Percentiles rank a stretch among this genome's conserved stretches.
Evolutionary conservation across 2,329 filamentous ascomycete genomes (phyloP).

Genomic region (Botryosphaeria agaves): DNA sequence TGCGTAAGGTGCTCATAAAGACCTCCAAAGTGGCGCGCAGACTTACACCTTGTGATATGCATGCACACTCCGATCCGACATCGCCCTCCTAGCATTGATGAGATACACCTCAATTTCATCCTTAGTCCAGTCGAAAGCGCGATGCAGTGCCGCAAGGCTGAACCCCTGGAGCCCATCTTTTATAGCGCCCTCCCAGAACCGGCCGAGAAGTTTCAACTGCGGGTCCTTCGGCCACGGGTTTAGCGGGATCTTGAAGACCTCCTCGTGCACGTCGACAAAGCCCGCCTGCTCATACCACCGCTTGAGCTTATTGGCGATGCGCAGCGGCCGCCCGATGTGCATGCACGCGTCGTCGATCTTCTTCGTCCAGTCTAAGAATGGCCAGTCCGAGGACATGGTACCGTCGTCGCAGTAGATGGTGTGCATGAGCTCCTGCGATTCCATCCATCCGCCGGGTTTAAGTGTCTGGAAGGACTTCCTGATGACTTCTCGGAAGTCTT

Average conservation of each 20-base stretch:
- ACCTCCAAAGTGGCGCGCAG: too few relatives aligned
- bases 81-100: conserved; percentile 22
- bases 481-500: conserved; percentile 38
- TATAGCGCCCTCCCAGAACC: conserved; percentile 24
- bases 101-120: conserved; percentile 27
- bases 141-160: conserved; percentile 24
- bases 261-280: conserved; percentile 38
- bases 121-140: conserved; percentile 23
- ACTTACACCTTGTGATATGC: conserved; percentile 25
- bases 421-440: conserved; percentile 23
- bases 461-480: conserved; percentile 32
- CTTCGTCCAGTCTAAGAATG: conserved; percentile 30
- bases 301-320: conserved; percentile 35
- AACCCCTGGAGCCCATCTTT: conserved; percentile 25
- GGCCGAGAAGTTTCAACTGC: conserved; percentile 29
- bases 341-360: conserved; percentile 26
- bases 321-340: conserved; percentile 27
- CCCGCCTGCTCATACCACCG: conserved; percentile 38
- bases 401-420: conserved; percentile 34
- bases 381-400: conserved; percentile 31
- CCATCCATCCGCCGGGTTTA: conserved; percentile 37
- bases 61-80: conserved; percentile 21
- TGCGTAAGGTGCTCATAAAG: neutral
- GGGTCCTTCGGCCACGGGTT: conserved; percentile 34
- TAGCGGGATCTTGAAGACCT: conserved; percentile 33